These are phyloP conservation scores for Cladosporium sp. DNA, from an alignment of 2,329 filamentous ascomycete species.

Conservation along the genomic window DNA sequence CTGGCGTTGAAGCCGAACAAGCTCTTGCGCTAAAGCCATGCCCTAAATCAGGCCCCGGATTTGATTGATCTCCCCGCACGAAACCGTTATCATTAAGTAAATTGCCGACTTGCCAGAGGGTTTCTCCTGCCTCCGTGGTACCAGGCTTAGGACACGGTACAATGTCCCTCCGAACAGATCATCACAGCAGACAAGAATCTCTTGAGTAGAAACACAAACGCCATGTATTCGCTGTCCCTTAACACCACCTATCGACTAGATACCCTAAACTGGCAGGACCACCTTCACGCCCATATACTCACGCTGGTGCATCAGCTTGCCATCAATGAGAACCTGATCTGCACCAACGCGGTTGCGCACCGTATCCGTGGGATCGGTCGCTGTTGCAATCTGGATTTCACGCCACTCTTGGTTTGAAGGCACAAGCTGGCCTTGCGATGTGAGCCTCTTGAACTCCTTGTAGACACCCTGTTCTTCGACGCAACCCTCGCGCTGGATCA, in stretches of 20 bases:
- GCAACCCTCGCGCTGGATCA: slow-evolving; percentile 41
- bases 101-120: no score
- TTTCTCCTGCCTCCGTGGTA: no score
- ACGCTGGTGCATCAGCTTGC: slow-evolving; percentile 44
- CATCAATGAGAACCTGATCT: slow-evolving; percentile 40
- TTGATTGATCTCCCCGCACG: no score
- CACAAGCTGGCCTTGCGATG: slow-evolving; percentile 36
- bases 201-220: no score
- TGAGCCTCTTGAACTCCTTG: slow-evolving; percentile 43
- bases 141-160: no score
- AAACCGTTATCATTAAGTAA: no score
- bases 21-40: no score
- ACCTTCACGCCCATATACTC: slow-evolving; percentile 47
- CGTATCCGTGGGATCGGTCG: slow-evolving; percentile 32
- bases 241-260: background rate
- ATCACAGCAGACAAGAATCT: no score
- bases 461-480: slow-evolving; percentile 43
- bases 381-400: slow-evolving; percentile 46
- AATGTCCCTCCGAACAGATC: no score
- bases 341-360: slow-evolving; percentile 38
- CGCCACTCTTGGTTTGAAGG: slow-evolving; percentile 42
- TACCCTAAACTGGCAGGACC: slow-evolving; percentile 36
- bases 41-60: no score
- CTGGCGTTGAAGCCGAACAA: no score
- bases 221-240: background rate